Evolutionary conservation across 2,329 filamentous ascomycete genomes (phyloP), one percentile per base, ranked within the genome.

Genomic region (Apiospora sp.): DNA sequence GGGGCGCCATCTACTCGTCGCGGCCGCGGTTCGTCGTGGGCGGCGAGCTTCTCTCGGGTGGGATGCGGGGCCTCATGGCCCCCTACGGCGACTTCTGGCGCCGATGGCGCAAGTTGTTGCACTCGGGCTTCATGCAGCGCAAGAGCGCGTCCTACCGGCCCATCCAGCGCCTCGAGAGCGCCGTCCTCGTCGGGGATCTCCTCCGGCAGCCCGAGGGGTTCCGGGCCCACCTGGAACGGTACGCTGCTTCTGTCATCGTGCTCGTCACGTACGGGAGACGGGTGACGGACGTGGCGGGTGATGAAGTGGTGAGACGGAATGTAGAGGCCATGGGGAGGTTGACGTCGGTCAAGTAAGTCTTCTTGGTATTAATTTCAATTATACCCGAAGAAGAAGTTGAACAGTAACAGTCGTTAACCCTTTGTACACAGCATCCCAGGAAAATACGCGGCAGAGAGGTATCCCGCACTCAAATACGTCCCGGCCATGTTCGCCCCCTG

Each of bases 21-120:
- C 80, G 85, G 0, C 85, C 85, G 0, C 79, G 84, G 3, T 86
- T 86, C 74, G 84, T 86, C 72, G 84, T 86, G 80, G 85, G 84
- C 37, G 82, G 82, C 1, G 84, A 86, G 58, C 77, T 84, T 0
- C 77, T 85, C 0, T 85, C 84, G 0, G 82, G 80, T 0, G 83
- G 83, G 0, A 80, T 85, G 79, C 79, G 84, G 4, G 83, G 84
- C 0, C 76, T 86, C 5, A 85, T 86, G 80, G 82, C 84, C 4
- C 83, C 84, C 0, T 85, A 86, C 73, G 80, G 79, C 0, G 72
- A 79, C 0, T 85, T 81, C 67, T 86, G 84, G 84, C 76, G 84
- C 22, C 80, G 84, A 0, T 86, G 84, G 81, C 79, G 84, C 4
- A 85, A 85, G 73, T 73, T 84, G 6, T 76, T 86, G 37, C 84